Conservation (phyloP, 2,329 filamentous ascomycete species). For the Davidsoniella eucalypti region DNA sequence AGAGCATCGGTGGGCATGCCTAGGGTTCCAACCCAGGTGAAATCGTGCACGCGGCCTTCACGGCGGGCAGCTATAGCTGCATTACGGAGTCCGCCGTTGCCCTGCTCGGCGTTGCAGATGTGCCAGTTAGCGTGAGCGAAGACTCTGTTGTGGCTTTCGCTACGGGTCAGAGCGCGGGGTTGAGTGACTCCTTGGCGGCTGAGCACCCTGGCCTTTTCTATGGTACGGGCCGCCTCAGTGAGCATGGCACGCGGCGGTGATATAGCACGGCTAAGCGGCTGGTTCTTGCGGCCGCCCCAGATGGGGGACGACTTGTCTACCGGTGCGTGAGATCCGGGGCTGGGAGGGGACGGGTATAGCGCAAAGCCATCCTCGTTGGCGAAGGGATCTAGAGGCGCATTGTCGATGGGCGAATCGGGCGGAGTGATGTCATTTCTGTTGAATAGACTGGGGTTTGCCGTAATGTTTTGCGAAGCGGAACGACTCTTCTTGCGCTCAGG, state of each 20-base stretch:
- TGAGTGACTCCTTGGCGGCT: constrained; percentile 41
- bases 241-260: constrained; percentile 62
- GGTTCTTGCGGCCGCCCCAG: constrained; percentile 62
- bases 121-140: constrained; percentile 71
- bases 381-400: constrained; percentile 33
- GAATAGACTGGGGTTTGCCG: constrained; percentile 35
- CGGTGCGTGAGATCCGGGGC: constrained; percentile 37
- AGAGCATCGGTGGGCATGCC: constrained; percentile 89
- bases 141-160: constrained; percentile 48
- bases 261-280: constrained; percentile 60
- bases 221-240: constrained; percentile 45
- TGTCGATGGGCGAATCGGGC: constrained; percentile 37
- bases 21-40: constrained; percentile 81
- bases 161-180: constrained; percentile 33
- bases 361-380: constrained; percentile 41
- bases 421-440: constrained; percentile 32
- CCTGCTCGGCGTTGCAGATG: constrained; percentile 71
- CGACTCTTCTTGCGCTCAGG: constrained; percentile 17
- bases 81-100: constrained; percentile 82
- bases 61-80: constrained; percentile 65
- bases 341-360: constrained; percentile 27
- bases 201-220: constrained; percentile 36
- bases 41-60: constrained; percentile 52
- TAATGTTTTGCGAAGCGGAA: constrained; percentile 18
- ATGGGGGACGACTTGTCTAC: constrained; percentile 59